Evolutionary conservation across 2,329 filamentous ascomycete species (phyloP).

Genomic region (Fusarium kyushuense): DNA sequence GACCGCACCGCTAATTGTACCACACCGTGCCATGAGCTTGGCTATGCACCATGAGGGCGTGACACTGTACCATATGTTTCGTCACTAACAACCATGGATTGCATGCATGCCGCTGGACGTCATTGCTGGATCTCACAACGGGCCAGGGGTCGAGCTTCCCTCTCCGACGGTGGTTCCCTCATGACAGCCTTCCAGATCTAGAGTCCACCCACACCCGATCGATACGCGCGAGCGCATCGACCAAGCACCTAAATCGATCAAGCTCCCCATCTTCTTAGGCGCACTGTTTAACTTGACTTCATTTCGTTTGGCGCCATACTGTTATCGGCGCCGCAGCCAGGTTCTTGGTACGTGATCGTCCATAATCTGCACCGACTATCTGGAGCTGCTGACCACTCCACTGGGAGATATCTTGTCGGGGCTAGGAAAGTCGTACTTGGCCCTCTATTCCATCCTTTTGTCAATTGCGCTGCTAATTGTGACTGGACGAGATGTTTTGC

Average conservation of each 20-base stretch:
- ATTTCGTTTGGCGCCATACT: conserved; percentile 25
- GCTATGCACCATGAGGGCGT: conserved; percentile 14
- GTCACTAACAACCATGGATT: conserved; percentile 22
- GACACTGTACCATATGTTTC: conserved; percentile 8
- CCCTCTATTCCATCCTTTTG: conserved; percentile 17
- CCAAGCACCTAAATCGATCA: conserved; percentile 34
- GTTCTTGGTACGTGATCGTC: conserved; percentile 24
- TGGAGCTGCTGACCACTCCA: conserved; percentile 29
- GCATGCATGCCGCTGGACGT: conserved; percentile 35
- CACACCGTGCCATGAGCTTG: conserved; percentile 35
- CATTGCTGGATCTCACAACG: conserved; percentile 40
- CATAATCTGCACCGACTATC: conserved; percentile 24
- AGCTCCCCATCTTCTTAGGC: conserved; percentile 17
- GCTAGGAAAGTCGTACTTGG: neutral
- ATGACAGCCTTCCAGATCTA: conserved; percentile 43
- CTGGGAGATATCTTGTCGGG: conserved; percentile 22
- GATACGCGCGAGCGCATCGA: conserved; percentile 35
- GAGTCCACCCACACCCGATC: conserved; percentile 41
- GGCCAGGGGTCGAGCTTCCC: conserved; percentile 36
- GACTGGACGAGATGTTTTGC: conserved; percentile 22
- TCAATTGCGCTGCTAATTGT: conserved; percentile 4
- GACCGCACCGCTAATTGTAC: conserved; percentile 26
- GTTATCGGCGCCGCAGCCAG: conserved; percentile 14
- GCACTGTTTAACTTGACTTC: conserved; percentile 5
- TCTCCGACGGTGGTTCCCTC: conserved; percentile 36